phyloP scores from a whole-genome alignment of 2,329 filamentous ascomycete species.

The Aspergillus texensis region DNA sequence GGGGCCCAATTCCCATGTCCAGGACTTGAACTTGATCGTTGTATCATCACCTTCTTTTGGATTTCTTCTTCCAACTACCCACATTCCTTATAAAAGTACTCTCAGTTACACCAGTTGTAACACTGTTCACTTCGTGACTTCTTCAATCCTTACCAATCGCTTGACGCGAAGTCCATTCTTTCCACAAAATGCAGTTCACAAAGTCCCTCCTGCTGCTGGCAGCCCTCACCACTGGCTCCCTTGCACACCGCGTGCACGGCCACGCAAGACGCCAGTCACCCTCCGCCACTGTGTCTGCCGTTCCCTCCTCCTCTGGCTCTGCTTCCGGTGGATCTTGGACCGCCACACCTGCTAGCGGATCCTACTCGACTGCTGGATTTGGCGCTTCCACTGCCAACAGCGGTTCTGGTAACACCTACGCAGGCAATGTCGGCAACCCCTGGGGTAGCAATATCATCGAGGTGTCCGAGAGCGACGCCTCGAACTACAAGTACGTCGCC shows the following conservation, averaged over 20 bases:
- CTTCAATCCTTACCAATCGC: conserved; percentile 1
- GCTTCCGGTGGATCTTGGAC: conserved; percentile 24
- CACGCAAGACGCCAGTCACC: conserved; percentile 22
- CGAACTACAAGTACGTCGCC: conserved; percentile 41
- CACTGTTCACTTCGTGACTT: not conserved
- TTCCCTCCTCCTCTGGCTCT: conserved; percentile 9
- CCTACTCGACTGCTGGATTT: conserved; percentile 37
- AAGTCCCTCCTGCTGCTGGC: conserved; percentile 36
- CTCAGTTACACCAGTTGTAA: not conserved
- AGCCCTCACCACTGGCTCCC: conserved; percentile 29
- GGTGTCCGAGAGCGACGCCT: conserved; percentile 32
- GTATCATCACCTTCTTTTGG: not conserved
- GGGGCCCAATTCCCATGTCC: not conserved
- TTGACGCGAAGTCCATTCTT: conserved; percentile 8
- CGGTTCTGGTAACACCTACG: conserved; percentile 33
- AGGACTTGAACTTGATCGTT: not conserved
- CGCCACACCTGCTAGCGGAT: conserved; percentile 22
- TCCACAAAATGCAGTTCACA: conserved; percentile 31
- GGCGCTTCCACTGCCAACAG: conserved; percentile 30
- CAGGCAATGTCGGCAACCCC: conserved; percentile 42
- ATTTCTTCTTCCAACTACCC: conserved; percentile 11
- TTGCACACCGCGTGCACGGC: conserved; percentile 23
- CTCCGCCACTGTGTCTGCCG: conserved; percentile 10
- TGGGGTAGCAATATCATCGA: conserved; percentile 46
- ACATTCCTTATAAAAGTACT: not conserved